Evolutionary conservation across 73 alveolate species (phyloP).

Genomic region (Tetrahymena elliotti): DNA sequence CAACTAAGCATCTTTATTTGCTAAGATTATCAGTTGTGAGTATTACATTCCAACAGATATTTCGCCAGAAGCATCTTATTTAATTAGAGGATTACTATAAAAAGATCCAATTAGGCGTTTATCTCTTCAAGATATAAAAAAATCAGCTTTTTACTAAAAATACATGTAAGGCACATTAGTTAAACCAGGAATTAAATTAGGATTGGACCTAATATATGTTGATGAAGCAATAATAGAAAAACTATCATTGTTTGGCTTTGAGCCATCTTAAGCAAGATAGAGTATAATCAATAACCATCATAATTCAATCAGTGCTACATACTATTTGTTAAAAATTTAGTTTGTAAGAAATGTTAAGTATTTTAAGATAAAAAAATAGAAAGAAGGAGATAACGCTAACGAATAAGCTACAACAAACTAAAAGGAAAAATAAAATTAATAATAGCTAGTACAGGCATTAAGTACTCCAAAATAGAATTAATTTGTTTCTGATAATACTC

Average conservation of each 20-base stretch:
- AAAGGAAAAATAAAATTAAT: neutral
- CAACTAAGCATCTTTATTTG: constrained; percentile 44
- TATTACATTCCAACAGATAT: constrained; percentile 33
- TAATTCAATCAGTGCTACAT: neutral
- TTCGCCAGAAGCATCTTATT: constrained; percentile 33
- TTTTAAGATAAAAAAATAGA: too few relatives aligned
- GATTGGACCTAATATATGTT: neutral
- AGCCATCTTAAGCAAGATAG: neutral
- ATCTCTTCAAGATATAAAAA: constrained; percentile 45
- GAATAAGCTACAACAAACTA: neutral
- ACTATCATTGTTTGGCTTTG: neutral
- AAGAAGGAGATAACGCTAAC: neutral
- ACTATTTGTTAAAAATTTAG: neutral
- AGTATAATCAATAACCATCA: neutral
- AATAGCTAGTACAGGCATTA: neutral
- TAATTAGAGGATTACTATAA: constrained; percentile 42
- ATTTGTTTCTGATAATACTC: neutral
- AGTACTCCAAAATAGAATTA: neutral
- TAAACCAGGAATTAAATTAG: neutral
- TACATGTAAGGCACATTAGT: neutral
- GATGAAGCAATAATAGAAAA: neutral
- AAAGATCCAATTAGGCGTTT: constrained; percentile 51
- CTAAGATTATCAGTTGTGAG: constrained; percentile 30
- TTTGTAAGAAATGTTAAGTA: neutral
- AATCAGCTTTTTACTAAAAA: neutral